Percentiles rank a stretch among this genome's conserved stretches.
Conservation (phyloP, 768 basidiomycete species). For the Lentinula guzmanii region DNA sequence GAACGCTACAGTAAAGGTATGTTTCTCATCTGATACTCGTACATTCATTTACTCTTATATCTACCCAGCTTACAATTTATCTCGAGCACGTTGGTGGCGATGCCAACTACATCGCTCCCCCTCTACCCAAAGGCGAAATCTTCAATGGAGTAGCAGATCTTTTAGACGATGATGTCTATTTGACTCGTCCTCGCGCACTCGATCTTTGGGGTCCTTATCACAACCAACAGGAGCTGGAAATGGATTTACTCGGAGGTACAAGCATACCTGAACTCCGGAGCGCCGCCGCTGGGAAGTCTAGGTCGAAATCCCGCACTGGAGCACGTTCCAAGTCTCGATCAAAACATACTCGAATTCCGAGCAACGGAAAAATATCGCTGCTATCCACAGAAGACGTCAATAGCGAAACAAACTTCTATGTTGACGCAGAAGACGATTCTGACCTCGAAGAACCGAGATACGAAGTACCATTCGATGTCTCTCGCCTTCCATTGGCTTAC, state of each 20-base stretch:
- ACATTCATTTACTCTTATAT: neutral
- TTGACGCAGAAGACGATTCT: neutral
- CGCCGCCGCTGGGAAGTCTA: neutral
- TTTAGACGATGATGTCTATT: slow-evolving; percentile 50
- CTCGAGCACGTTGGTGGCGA: slow-evolving; percentile 51
- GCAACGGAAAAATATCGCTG: neutral
- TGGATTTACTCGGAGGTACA: slow-evolving; percentile 27
- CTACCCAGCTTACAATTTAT: slow-evolving; percentile 49
- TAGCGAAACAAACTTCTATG: neutral
- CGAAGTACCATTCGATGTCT: slow-evolving; percentile 5
- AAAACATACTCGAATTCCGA: neutral
- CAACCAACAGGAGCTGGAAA: slow-evolving; percentile 29
- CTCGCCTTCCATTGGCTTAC: slow-evolving; percentile 40
- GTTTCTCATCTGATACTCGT: neutral
- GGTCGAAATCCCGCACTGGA: neutral
- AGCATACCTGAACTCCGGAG: slow-evolving; percentile 3
- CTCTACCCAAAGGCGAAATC: slow-evolving; percentile 68
- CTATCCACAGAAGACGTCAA: neutral
- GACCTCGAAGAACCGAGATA: slow-evolving; percentile 2
- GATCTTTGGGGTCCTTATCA: slow-evolving; percentile 38
- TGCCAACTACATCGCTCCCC: slow-evolving; percentile 52
- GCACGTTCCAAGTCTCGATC: neutral
- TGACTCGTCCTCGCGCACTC: slow-evolving; percentile 43
- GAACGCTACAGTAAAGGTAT: slow-evolving; percentile 71
- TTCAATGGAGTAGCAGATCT: slow-evolving; percentile 60